Evolutionary conservation across 2,329 filamentous ascomycete genomes (phyloP), one percentile per base, ranked within the genome.

Genomic region (Pyrenochaeta sp.): DNA sequence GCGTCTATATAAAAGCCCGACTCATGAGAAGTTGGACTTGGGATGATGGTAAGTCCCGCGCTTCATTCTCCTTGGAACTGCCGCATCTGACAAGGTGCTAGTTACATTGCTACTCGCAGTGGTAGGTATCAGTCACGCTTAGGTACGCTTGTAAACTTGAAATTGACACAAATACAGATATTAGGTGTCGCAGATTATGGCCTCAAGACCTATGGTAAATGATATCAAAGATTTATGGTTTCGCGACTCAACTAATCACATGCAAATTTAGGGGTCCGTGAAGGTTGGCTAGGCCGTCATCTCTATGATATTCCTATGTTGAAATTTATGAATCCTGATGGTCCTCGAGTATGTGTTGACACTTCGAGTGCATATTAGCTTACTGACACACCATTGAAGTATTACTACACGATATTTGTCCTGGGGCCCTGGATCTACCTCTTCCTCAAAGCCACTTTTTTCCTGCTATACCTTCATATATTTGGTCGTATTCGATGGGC

Each of bases 1-100:
- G 56, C 15, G 21, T 49, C 7, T 60, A 60, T 27, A 49, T 60
- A 14, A 60, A 60, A 27, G 11, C 40, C 17, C 45, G 53, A 15
- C 35, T 56, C 45, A 51, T 54, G 49, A 54, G 39, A 15, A 41
- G 32, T n/a, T 27, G 43, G 33, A 45, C 45, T 21, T 60, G 56
- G 56, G 56, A 60, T 49, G 56, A 60, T 30, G 44, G 48, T 53
- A 54, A 23, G 45, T 15, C 42, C 7, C 29, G 20, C 4, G 20
- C 30, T 5, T 10, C 18, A 21, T 27, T 27, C 4, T 27, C 23
- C n/a, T 5, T 5, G 23, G 23, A 27, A 9, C 9, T 27, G 23
- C 9, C 9, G 23, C 4, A 9, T 27, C 23, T 27, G 9, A 27
- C 23, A 27, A 5, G 23, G 4, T 27, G 4, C 4, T 27, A 27